These are phyloP conservation scores for Zopfia rhizophila DNA, from an alignment of 2,329 filamentous ascomycete genomes.

Conservation along the genomic window DNA sequence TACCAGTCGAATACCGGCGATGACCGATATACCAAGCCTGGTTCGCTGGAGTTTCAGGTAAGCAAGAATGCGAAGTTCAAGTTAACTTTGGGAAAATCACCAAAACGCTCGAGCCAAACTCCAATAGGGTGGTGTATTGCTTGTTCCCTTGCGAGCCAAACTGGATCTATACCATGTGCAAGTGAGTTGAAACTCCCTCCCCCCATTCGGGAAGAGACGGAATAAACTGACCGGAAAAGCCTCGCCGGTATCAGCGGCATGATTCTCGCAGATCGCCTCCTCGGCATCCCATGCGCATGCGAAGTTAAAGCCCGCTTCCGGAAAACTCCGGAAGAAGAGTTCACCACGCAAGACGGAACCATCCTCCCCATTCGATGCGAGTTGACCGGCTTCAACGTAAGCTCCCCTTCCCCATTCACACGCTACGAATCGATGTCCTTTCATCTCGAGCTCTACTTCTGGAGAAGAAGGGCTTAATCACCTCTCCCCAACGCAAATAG, in stretches of 20 bases:
- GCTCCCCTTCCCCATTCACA: background rate
- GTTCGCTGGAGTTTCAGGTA: conserved; percentile 24
- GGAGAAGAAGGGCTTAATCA: no score
- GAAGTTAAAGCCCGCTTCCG: conserved; percentile 21
- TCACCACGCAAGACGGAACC: conserved; percentile 27
- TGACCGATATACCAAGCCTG: conserved; percentile 19
- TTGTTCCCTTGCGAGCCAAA: conserved; percentile 34
- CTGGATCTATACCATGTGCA: conserved; percentile 31
- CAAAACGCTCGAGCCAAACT: conserved; percentile 23
- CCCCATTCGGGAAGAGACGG: no score
- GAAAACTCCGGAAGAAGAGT: conserved; percentile 23
- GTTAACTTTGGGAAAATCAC: conserved; percentile 22
- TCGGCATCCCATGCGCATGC: conserved; percentile 17
- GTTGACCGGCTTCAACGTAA: conserved; percentile 28
- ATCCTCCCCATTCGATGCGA: conserved; percentile 30
- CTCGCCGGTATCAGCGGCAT: conserved; percentile 18
- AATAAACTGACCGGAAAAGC: background rate
- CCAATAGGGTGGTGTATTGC: conserved; percentile 18
- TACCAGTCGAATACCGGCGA: conserved; percentile 25
- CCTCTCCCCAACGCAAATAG: no score
- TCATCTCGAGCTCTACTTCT: no score
- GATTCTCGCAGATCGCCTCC: conserved; percentile 17
- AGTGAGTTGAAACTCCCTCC: conserved; percentile 14
- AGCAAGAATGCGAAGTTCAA: conserved; percentile 21
- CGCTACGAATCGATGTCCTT: no score